Evolutionary conservation across 2,329 filamentous ascomycete species (phyloP), one percentile per base, ranked within the genome.

Genomic region (Cylindrodendrum hubeiense): DNA sequence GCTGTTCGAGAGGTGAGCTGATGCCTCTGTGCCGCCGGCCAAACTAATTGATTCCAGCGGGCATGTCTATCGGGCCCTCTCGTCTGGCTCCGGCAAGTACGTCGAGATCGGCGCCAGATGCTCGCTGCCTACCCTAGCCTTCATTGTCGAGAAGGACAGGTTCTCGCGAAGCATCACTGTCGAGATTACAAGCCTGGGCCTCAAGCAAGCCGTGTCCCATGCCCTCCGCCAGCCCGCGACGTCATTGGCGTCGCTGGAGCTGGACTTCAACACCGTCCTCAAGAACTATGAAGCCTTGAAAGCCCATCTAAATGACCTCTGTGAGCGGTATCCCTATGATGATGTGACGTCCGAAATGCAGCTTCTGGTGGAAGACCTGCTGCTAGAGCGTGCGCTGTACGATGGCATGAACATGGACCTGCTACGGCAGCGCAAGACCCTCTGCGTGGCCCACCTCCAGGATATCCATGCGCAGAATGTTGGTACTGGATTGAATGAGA

Each of bases 121-220:
- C 51, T 34, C 65, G 17, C 59, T 75, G 52, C 73, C 69, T 15
- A 54, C 59, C 13, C 46, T 76, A 1, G 67, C 73, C 6, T 78
- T 78, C 56, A 64, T 72, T 13, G 63, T 77, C 21, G 70, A 73
- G 43, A 78, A 78, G 56, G 65, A 74, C 41, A 67, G 75, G 19
- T 37, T 60, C 2, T 57, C 47, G 12, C 71, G 67, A 19, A 67
- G 52, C 0, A 71, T 75, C 8, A 66, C 69, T 4, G 53, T 78
- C 12, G 68, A 72, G 10, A 66, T 76, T 4, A 63, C 59, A n/a
- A 83, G 81, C 59, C 76, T 79, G 37, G 78, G 78, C 19, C 76
- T 84, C 55, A 78, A 80, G 47, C 78, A 63, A 12, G 61, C 67
- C 15, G 59, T 83, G 17, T 81, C 79, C n/a, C 78, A 79, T 37